Base-by-base conservation (phyloP, 139 green algal species). In the Closterium sp. region DNA sequence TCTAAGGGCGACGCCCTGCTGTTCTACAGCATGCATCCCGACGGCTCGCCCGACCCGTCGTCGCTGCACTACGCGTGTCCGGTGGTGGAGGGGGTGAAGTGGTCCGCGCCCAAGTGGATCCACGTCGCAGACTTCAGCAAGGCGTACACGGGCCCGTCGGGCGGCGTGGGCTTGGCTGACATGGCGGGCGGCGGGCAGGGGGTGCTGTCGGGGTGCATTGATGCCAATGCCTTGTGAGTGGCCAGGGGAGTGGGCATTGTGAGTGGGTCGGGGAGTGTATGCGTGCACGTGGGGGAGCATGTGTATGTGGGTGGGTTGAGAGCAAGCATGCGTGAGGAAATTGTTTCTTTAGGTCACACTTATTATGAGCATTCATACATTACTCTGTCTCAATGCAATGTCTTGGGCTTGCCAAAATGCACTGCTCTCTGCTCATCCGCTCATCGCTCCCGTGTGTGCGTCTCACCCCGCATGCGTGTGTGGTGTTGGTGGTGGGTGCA, bases 71-170 rank as follows among this genome's bases (percentile, higher is more conserved):
- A 95, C 5, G 95, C 96, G 38, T 98, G 97, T 93, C 97, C 97
- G 1, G 96, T 98, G 38, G 70, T 97, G 3, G 87, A 94, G 31
- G 97, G 97, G 0, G 91, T 96, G 87, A 98, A 98, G 94, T 98
- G 96, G 96, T 97, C 95, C 7, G 95, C 97, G 19, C 98, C 97
- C 70, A 98, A 98, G 91, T 98, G 97, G 97, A 98, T 98, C 79
- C 97, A 97, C 89, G 92, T 95, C 13, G 90, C 24, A 22, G 85
- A 87, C 28, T 87, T 87, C 85, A 30, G 10, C 28, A 32, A 30
- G 85, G 3, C 27, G 9, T 87, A 87, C 85, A 30, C 62, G 17
- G 62, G 62, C 1, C 62, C 62, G 17, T 79, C 62, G 62, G 62
- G 62, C 17, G 62, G 62, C 11, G 62, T 79, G 11, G 62, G 62